Percentiles rank a stretch among this genome's conserved stretches.
phyloP scores from a whole-genome alignment of 371 early-diverging fungal species.

The Zopfochytrium polystomum region DNA sequence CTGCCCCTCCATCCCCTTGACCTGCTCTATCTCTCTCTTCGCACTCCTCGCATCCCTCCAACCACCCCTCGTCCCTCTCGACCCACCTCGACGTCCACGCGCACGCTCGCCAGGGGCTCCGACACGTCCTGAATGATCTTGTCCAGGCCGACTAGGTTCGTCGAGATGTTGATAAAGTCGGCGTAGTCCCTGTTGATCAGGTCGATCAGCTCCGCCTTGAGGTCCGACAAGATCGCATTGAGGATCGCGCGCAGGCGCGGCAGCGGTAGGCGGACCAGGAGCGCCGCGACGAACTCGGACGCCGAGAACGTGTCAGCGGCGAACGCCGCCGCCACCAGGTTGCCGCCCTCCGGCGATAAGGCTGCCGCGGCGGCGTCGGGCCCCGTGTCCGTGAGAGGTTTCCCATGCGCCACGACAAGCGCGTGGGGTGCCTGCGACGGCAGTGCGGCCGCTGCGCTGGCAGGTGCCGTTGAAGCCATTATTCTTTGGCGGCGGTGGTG shows the following conservation, averaged over 20 bases:
- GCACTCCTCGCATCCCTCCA: no score
- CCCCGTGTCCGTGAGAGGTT: no score
- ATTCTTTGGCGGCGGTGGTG: no score
- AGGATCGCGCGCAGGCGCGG: not conserved
- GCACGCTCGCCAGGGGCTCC: slow-evolving; percentile 59
- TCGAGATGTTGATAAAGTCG: slow-evolving; percentile 76
- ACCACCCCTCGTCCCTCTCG: no score
- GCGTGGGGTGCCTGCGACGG: no score
- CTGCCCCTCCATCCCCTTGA: no score
- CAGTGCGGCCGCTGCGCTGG: no score
- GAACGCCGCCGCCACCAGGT: not conserved
- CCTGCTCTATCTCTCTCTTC: no score
- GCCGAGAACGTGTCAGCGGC: slow-evolving; percentile 3
- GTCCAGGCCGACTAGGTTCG: slow-evolving; percentile 76
- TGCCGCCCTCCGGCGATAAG: no score
- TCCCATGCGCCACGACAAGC: no score
- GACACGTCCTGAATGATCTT: slow-evolving; percentile 61
- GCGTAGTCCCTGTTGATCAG: slow-evolving; percentile 79
- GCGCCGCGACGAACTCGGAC: not conserved
- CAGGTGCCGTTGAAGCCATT: no score
- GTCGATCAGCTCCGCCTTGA: slow-evolving; percentile 64
- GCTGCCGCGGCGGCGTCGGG: no score
- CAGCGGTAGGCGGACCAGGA: not conserved
- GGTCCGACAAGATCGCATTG: not conserved
- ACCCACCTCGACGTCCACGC: slow-evolving; percentile 61